These are phyloP conservation scores for Trametes polyzona DNA, from an alignment of 1,284 basidiomycete genomes.

Conservation along the genomic window DNA sequence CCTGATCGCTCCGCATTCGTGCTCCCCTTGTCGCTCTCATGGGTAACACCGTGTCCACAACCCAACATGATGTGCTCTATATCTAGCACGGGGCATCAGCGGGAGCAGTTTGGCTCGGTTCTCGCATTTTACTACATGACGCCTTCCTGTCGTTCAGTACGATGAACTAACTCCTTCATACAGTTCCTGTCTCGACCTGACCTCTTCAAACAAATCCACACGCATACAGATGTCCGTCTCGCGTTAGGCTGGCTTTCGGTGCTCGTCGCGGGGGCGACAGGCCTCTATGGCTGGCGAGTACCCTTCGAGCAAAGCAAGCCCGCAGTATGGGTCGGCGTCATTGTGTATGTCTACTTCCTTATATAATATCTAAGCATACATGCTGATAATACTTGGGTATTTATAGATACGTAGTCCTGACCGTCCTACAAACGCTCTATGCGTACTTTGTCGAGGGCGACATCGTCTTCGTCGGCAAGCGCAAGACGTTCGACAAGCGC, in stretches of 20 bases:
- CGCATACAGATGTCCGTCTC: slow-evolving; percentile 86
- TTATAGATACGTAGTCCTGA: slow-evolving; percentile 73
- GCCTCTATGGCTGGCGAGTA: slow-evolving; percentile 80
- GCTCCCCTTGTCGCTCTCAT: neutral
- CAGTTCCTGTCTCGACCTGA: slow-evolving; percentile 82
- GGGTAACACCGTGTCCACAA: neutral
- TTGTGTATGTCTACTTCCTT: slow-evolving; percentile 54
- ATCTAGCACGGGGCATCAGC: too few species aligned
- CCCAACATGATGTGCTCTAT: too few species aligned
- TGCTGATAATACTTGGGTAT: slow-evolving; percentile 46
- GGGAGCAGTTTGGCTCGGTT: too few species aligned
- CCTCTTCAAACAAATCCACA: slow-evolving; percentile 83
- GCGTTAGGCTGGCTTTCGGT: slow-evolving; percentile 85
- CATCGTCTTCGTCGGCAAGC: slow-evolving; percentile 80
- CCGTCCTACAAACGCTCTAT: slow-evolving; percentile 73
- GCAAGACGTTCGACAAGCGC: slow-evolving; percentile 82
- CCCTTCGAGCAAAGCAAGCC: slow-evolving; percentile 88
- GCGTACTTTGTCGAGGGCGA: slow-evolving; percentile 82
- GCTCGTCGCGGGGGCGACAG: slow-evolving; percentile 78
- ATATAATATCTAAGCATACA: slow-evolving; percentile 40
- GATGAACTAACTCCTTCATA: neutral
- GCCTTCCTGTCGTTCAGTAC: neutral
- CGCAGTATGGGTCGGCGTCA: slow-evolving; percentile 77
- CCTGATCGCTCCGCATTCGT: neutral
- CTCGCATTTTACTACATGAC: too few species aligned